Conservation (phyloP, 495 filamentous ascomycete genomes). For the Alectoria sarmentosa region DNA sequence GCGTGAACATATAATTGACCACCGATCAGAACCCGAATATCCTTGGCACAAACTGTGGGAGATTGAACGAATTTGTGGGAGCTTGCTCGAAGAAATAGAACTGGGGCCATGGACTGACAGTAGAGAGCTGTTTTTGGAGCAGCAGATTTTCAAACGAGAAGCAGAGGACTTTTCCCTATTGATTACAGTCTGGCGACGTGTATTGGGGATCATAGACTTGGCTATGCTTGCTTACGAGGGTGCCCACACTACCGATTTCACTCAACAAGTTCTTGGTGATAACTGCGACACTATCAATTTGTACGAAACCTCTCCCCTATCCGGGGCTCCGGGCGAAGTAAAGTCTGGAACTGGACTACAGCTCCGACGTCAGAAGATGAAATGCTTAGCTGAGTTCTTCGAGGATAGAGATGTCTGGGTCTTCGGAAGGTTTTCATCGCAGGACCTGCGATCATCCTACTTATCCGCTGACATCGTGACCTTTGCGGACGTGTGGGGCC, state of each 20-base stretch:
- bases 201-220: neutral
- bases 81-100: too few relatives aligned
- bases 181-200: neutral
- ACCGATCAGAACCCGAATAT: too few relatives aligned
- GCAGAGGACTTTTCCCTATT: neutral
- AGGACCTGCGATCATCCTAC: neutral
- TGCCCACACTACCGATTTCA: neutral
- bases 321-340: too few relatives aligned
- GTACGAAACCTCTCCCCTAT: neutral
- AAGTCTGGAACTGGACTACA: neutral
- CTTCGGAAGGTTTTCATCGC: neutral
- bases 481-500: slow-evolving; percentile 5
- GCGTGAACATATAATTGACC: too few relatives aligned
- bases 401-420: neutral
- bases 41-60: too few relatives aligned
- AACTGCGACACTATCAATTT: neutral
- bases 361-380: neutral
- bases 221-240: neutral
- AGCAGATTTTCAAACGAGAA: neutral
- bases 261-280: neutral
- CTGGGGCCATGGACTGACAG: too few relatives aligned
- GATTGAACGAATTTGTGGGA: too few relatives aligned
- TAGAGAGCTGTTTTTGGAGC: too few relatives aligned
- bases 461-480: slow-evolving; percentile 5
- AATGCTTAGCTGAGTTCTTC: neutral